Conservation (phyloP, 176 grass and related monocot genomes). For the Paspalum notatum region DNA sequence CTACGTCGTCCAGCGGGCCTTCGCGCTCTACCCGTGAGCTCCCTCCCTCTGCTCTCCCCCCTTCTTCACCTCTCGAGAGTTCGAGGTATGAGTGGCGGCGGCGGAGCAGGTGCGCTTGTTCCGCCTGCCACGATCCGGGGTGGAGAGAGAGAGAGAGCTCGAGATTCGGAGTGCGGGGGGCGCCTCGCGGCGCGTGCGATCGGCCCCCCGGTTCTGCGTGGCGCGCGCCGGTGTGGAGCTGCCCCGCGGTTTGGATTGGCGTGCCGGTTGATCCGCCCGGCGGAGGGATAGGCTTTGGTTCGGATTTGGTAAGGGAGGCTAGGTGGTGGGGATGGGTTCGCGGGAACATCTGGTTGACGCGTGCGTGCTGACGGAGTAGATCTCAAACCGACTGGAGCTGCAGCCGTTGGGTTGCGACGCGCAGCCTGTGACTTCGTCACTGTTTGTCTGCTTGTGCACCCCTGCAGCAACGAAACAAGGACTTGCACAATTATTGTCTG, state of each 20-base stretch:
- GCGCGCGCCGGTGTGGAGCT: neutral
- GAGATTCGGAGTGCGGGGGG: conserved; percentile 12
- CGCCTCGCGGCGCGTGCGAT: conserved; percentile 11
- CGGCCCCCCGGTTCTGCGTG: neutral
- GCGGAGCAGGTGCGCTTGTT: neutral
- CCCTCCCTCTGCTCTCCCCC: neutral
- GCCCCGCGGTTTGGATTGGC: neutral
- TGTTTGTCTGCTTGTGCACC: neutral
- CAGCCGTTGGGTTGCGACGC: conserved; percentile 8
- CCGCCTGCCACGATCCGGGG: neutral
- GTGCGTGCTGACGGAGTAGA: conserved; percentile 6
- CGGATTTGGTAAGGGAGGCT: neutral
- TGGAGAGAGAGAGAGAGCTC: neutral
- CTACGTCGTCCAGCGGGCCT: conserved; percentile 94
- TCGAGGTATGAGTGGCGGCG: neutral
- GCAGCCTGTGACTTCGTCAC: neutral
- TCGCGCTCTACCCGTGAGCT: conserved; percentile 89
- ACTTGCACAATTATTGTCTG: neutral
- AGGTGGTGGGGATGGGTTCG: neutral
- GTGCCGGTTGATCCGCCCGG: conserved; percentile 17
- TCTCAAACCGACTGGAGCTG: conserved; percentile 17
- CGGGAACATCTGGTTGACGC: conserved; percentile 1
- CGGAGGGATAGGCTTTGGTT: neutral
- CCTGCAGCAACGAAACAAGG: neutral
- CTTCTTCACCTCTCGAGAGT: neutral